phyloP scores from a whole-genome alignment of 176 grass and related monocot genomes.

The Ampelocalamus luodianensis region DNA sequence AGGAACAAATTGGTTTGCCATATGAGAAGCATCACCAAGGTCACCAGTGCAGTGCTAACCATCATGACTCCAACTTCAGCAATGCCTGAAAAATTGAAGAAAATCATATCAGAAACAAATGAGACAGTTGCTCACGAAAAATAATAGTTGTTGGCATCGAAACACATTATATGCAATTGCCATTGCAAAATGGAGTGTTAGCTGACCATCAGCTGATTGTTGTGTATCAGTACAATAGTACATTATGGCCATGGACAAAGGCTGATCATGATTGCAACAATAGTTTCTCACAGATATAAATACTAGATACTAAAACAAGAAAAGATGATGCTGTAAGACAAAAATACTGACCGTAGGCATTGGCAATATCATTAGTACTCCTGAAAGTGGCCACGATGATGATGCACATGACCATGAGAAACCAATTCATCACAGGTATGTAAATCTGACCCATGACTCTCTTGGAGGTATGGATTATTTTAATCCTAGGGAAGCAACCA shows the following conservation, averaged over 20 bases:
- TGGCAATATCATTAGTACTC: conserved; percentile 92
- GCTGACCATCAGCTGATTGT: not conserved
- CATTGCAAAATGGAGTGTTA: not conserved
- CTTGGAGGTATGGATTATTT: conserved; percentile 95
- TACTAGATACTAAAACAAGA: conserved; percentile 4
- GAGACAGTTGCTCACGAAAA: not conserved
- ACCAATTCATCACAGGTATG: conserved; percentile 96
- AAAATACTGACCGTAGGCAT: conserved; percentile 79
- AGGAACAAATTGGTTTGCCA: conserved; percentile 90
- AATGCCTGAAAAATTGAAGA: conserved; percentile 60
- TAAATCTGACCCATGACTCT: conserved; percentile 98
- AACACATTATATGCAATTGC: conserved; percentile 22
- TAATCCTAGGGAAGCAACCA: conserved; percentile 93
- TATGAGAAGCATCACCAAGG: conserved; percentile 96
- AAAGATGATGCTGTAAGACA: conserved; percentile 1
- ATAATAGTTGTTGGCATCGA: not conserved
- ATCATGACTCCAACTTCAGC: conserved; percentile 98
- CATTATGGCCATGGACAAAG: not conserved
- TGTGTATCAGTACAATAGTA: not conserved
- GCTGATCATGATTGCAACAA: not conserved
- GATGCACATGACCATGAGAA: conserved; percentile 97
- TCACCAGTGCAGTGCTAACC: conserved; percentile 94
- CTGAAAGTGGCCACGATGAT: conserved; percentile 86
- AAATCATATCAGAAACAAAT: conserved; percentile 24
- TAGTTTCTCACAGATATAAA: conserved; percentile 2